A percentile compares a stretch with the other conserved stretches of the same genome.
Evolutionary conservation across 306 rosid species (phyloP).

Genomic region (Rosa rugosa): DNA sequence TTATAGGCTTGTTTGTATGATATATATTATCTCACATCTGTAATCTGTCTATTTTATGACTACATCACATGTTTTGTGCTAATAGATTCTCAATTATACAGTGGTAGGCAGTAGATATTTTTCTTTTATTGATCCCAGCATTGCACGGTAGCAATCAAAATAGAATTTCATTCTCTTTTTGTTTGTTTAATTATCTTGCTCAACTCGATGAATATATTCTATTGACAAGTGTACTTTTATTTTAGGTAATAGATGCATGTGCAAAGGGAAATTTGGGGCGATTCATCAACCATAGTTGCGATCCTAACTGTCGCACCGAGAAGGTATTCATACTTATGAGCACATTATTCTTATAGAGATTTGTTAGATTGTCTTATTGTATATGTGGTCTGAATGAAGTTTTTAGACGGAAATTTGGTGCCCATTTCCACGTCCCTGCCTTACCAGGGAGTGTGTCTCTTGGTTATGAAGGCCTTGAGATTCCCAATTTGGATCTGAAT

Average conservation of each 20-base stretch:
- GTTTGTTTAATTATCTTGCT: background rate
- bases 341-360: background rate
- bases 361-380: background rate
- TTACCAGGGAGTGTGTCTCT: background rate
- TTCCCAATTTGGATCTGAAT: background rate
- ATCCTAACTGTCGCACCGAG: conserved; percentile 96
- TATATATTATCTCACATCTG: background rate
- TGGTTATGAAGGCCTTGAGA: background rate
- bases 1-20: background rate
- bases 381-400: conserved; percentile 1
- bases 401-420: background rate
- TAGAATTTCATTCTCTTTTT: background rate
- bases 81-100: background rate
- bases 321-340: conserved; percentile 53
- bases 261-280: conserved; percentile 99
- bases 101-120: background rate
- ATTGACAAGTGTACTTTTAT: conserved; percentile 31
- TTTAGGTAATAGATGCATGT: conserved; percentile 97
- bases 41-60: background rate
- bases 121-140: background rate
- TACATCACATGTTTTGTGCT: background rate
- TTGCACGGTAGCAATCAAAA: background rate
- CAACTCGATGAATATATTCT: background rate
- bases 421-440: background rate
- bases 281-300: conserved; percentile 97